Conservation (phyloP, 176 grass and related monocot genomes). For the maize (Zea mays) region Zm-B73-REFERENCE-NAM-5.0 NC_050104.1:131103501-131104000, state of each 20-base stretch:
- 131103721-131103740: background rate
- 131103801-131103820: background rate
- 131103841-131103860: background rate
- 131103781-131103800: background rate
- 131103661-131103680: background rate
- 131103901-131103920: background rate
- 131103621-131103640: background rate
- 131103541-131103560: background rate
- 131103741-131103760: background rate
- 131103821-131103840: background rate
- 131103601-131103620: background rate
- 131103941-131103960: conserved; percentile 4
- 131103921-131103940: background rate
- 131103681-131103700: conserved; percentile 8
- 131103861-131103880: conserved; percentile 2
- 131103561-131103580: background rate
- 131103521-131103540: conserved; percentile 54
- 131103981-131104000: conserved; percentile 4
- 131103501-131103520: conserved; percentile 38
- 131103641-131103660: background rate
- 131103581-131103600: background rate
- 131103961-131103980: background rate
- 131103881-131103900: background rate
- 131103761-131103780: conserved; percentile 3
- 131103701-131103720: conserved; percentile 10